Evolutionary conservation across 2,329 filamentous ascomycete species (phyloP), one percentile per base, ranked within the genome.

Genomic region (Escovopsis sp.): DNA sequence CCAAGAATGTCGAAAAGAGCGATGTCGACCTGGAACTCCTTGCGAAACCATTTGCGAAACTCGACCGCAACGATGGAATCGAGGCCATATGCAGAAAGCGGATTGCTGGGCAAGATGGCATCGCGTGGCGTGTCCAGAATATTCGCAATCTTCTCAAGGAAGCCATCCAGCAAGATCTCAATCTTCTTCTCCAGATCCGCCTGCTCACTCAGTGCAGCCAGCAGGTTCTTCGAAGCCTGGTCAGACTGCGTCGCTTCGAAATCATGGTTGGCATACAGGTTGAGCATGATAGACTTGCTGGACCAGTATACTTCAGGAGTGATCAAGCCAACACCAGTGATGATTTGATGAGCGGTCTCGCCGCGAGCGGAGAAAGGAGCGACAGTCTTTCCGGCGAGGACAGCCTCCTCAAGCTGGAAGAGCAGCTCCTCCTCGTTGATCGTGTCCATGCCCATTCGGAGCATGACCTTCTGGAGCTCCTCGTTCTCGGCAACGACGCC

Each of bases 1-100:
- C 47, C 46, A 26, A 53, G 19, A 15, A 53, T 49, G 32, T 53
- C 49, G 30, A 53, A 52, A 4, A 53, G 38, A 5, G 53, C 42
- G 26, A 54, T 44, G 26, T 54, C 50, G 6, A 49, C 45, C 9
- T 46, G 40, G 10, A 49, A 38, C 32, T 49, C 44, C 36, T 49
- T 44, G 12, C 38, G 39, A 40, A 54, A 47, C 48, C 49, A 52
- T 34, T 51, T 52, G 9, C 51, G 45, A 19, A 53, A 43, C 41
- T 53, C 53, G 28, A 53, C 47, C 1, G 51, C 51, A 12, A 53
- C 46, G 9, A 55, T 44, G 12, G 46, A 50, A 39, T 54, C 52
- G 2, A 54, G 38, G 4, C 52, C 52, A 36, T 51, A 53, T 35
- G 43, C 41, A 28, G 49, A 47, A 2, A 51, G 44, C n/a, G 48